phyloP scores from a whole-genome alignment of 495 filamentous ascomycete genomes.

The Lepidopterella palustris region DNA sequence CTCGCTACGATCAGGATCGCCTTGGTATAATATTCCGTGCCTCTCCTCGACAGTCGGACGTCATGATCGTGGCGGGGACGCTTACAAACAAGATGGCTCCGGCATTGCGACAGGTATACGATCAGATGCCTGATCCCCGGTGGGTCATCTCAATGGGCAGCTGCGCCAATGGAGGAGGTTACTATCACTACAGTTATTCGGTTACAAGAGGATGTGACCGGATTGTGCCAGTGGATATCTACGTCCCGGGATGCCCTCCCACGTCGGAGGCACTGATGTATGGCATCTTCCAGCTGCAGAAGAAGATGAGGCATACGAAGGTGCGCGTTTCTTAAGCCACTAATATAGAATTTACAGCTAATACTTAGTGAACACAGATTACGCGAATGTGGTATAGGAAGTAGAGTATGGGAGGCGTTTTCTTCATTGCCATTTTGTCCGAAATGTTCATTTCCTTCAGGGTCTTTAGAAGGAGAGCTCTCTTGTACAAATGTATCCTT shows the following conservation, averaged over 20 bases:
- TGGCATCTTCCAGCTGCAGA: slow-evolving; percentile 78
- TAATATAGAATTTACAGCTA: neutral
- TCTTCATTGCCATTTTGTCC: neutral
- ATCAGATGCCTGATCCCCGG: slow-evolving; percentile 93
- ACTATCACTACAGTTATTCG: slow-evolving; percentile 90
- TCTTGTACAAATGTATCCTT: slow-evolving; percentile 1
- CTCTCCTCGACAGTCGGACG: slow-evolving; percentile 89
- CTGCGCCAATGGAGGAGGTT: slow-evolving; percentile 88
- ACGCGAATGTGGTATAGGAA: slow-evolving; percentile 60
- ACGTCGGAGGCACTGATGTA: slow-evolving; percentile 85
- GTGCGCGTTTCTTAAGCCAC: neutral
- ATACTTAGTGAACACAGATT: slow-evolving; percentile 40
- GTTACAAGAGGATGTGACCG: slow-evolving; percentile 83
- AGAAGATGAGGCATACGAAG: slow-evolving; percentile 71
- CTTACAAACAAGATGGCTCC: slow-evolving; percentile 98
- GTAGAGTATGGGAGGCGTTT: slow-evolving; percentile 30
- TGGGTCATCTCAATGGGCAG: slow-evolving; percentile 92
- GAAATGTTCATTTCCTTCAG: neutral
- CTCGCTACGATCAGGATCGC: slow-evolving; percentile 92
- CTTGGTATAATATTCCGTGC: slow-evolving; percentile 97
- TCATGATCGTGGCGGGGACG: slow-evolving; percentile 96
- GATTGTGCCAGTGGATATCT: slow-evolving; percentile 87
- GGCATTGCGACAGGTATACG: slow-evolving; percentile 88
- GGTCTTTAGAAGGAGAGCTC: slow-evolving; percentile 1
- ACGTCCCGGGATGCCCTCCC: slow-evolving; percentile 88